Base-by-base conservation (phyloP, 1,284 basidiomycete genomes). In the Ceratobasidium sp. region DNA sequence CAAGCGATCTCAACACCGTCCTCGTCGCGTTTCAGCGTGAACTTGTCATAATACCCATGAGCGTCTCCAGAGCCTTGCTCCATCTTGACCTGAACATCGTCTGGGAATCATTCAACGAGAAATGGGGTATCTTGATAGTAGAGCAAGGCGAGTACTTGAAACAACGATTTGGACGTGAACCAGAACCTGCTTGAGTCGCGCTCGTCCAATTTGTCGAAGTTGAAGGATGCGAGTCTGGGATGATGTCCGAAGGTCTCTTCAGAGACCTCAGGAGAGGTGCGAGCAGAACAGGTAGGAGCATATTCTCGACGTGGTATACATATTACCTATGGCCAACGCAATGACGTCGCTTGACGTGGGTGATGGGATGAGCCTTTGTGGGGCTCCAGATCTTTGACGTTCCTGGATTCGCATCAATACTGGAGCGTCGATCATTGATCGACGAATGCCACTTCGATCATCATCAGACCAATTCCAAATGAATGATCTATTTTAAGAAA, bases 1-100 rank as follows among this genome's bases (percentile, higher is more conserved):
- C 89, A 89, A 76, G 85, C 80, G 1, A 88, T 80, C 72, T 88
- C 87, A 50, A 89, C 84, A 0, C 88, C 88, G 75, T 88, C 85
- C 7, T 78, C 76, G 75, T 87, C 87, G 73, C 88, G 87, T 66
- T 79, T 76, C 1, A 82, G 79, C 1, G 86, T 86, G 15, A 80
- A 79, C 2, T 83, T 81, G 8, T 86, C 86, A n/a, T n/a, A 5
- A 89, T 80, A 2, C 81, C 77, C 7, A 82, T 81, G 17, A 88
- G 82, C 1, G 86, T 86, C 27, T 82, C 79, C 44, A 82, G 79
- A 8, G 87, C 85, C 85, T 88, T 86, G 17, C 75, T 71, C 89
- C 89, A 90, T 22, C 82, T 81, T 0, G 75, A 66, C 2, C 83
- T 84, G 11, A 75, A 67, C 89, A 90, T 90, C 9, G 89, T 90